Percentiles rank a stretch among this genome's conserved stretches.
Evolutionary conservation across 2,329 filamentous ascomycete species (phyloP).

Genomic region (Neofusicoccum cordaticola): DNA sequence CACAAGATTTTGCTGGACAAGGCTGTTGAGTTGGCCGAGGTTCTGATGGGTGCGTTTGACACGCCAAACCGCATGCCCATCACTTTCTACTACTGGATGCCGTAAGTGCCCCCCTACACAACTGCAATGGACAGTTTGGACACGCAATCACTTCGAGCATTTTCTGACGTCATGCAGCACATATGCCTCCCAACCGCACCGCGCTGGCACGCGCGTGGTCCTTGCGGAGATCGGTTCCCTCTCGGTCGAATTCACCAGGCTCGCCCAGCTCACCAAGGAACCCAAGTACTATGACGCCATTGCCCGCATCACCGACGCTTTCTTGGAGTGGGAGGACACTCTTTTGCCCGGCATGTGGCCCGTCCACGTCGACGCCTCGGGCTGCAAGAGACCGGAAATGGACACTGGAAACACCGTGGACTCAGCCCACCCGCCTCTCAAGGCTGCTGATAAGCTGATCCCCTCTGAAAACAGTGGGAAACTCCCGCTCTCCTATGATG

Average conservation of each 20-base stretch:
- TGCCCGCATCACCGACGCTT: conserved; percentile 41
- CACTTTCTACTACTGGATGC: conserved; percentile 56
- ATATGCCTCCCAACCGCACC: conserved; percentile 28
- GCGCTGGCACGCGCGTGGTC: conserved; percentile 42
- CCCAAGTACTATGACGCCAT: conserved; percentile 48
- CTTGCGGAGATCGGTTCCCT: conserved; percentile 49
- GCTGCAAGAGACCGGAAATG: conserved; percentile 8
- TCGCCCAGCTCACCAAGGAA: conserved; percentile 46
- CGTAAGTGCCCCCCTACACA: conserved; percentile 28
- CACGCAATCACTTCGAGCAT: background rate
- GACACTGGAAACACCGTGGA: background rate
- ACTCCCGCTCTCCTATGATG: background rate
- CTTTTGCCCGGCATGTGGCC: conserved; percentile 50
- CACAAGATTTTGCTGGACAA: conserved; percentile 57
- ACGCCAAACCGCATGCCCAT: conserved; percentile 67
- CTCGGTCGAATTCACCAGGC: conserved; percentile 48
- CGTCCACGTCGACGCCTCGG: conserved; percentile 40
- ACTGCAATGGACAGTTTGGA: too few species aligned
- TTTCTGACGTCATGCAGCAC: conserved; percentile 4
- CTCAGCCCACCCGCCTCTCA: background rate
- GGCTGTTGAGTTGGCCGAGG: conserved; percentile 60
- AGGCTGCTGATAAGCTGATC: background rate
- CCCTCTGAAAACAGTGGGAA: background rate
- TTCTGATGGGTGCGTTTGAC: conserved; percentile 66
- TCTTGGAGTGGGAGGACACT: conserved; percentile 44